Conservation (phyloP, 148 eudicot genomes). For the Fagopyrum esculentum region DNA sequence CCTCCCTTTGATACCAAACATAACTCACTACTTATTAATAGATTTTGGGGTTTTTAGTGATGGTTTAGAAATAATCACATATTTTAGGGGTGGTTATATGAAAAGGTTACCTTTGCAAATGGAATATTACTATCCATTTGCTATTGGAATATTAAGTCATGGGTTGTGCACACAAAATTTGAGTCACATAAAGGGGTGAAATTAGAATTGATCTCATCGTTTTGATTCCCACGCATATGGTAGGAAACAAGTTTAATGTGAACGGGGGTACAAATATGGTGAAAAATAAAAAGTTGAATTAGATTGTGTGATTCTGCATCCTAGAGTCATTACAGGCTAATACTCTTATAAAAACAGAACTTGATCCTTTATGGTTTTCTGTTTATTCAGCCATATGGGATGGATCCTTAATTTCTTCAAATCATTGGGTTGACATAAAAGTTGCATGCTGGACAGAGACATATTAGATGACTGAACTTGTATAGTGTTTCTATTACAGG, state of each 20-base stretch:
- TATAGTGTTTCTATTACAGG: constrained; percentile 36
- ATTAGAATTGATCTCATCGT: not conserved
- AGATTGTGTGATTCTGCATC: not conserved
- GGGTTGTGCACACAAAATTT: not conserved
- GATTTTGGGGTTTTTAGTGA: no score
- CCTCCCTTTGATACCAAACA: no score
- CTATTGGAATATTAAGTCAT: not conserved
- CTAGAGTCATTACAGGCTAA: not conserved
- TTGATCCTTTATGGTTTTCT: not conserved
- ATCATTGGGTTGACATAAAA: not conserved
- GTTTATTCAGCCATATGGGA: not conserved
- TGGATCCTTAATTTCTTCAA: not conserved
- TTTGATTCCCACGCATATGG: not conserved
- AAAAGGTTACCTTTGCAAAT: not conserved
- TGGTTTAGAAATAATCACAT: no score
- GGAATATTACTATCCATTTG: not conserved
- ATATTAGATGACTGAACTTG: not conserved
- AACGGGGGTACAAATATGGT: not conserved
- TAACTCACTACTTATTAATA: no score
- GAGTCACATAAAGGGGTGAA: not conserved
- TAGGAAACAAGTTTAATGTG: not conserved
- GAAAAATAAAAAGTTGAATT: not conserved
- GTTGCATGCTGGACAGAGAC: not conserved
- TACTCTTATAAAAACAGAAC: not conserved
- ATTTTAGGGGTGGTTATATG: not conserved